phyloP scores from a whole-genome alignment of 2,329 filamentous ascomycete genomes.

The Epichloe brachyelytri region DNA sequence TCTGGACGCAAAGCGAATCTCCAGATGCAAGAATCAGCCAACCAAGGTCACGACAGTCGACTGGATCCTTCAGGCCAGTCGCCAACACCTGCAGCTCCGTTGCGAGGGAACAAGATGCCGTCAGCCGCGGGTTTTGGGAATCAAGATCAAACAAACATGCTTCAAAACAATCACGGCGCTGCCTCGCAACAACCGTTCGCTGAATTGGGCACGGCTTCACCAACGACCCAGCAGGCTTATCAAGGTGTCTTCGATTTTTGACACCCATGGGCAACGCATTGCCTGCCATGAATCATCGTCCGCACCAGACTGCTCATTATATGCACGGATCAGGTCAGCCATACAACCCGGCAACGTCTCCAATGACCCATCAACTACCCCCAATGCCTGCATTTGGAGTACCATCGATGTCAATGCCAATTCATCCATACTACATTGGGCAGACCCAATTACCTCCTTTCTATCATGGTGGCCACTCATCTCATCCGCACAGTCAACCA shows the following conservation, averaged over 20 bases:
- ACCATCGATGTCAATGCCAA: conserved; percentile 25
- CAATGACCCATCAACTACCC: conserved; percentile 25
- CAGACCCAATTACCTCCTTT: conserved; percentile 33
- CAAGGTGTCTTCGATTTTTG: conserved; percentile 37
- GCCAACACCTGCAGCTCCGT: not conserved
- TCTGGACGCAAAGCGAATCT: not conserved
- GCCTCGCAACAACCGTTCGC: conserved; percentile 3
- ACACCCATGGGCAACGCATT: conserved; percentile 29
- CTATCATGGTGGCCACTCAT: conserved; percentile 27
- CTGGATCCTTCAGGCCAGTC: not conserved
- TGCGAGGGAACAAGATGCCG: not conserved
- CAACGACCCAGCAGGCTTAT: conserved; percentile 11
- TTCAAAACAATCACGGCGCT: not conserved
- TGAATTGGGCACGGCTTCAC: conserved; percentile 29
- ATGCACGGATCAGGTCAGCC: conserved; percentile 19
- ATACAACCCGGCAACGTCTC: conserved; percentile 21
- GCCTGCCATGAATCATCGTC: conserved; percentile 27
- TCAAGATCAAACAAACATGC: not conserved
- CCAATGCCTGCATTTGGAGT: conserved; percentile 28
- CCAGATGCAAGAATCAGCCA: not conserved
- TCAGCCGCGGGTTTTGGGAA: not conserved
- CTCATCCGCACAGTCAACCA: conserved; percentile 23
- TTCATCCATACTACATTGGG: conserved; percentile 34
- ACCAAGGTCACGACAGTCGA: not conserved
- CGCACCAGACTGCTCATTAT: conserved; percentile 18